Base-by-base conservation (phyloP, 164 flowering plant species). In the Sedum album region DNA sequence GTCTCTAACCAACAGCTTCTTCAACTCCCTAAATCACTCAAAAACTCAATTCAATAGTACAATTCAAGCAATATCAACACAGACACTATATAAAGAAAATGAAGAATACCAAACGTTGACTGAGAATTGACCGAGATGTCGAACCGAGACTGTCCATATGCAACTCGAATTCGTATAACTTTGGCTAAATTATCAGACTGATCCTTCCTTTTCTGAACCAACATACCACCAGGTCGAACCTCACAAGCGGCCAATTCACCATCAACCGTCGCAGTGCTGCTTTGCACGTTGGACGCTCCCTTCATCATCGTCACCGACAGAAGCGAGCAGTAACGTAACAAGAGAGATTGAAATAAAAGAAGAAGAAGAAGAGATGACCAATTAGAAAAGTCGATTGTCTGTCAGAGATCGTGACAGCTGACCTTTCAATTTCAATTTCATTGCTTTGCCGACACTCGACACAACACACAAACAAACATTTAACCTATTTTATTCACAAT, bases 221-320 rank as follows among this genome's bases (percentile, higher is more conserved):
- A 71, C 99, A 95, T 95, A 68, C 99, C 99, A 31, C 97, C 90
- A 1, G 99, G 97, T 69, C 99, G 73, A 13, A 94, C 41, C 82
- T 94, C 99, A 93, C 97, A 91, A 17, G 33, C 33, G 17, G 62
- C 33, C 4, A 15, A 10, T 15, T 25, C 30, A 25, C n/a, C n/a
- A 11, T 2, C 60, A 9, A 13, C 31, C 7, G 87, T 66, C 72
- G 5, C 18, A 71, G 38, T 7, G 35, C 57, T 21, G 1, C 18
- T 17, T 20, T 72, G 61, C 69, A 70, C n/a, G 77, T 74, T 84
- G 55, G 78, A 69, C 80, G 69, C 80, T 81, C 77, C 82, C 48
- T 84, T 82, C 86, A 87, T 88, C 97, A 90, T 86, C 30, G 15
- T 65, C 38, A 7, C 62, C 62, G 62, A 57, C 62, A 57, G 60